A percentile compares a stretch with the other conserved stretches of the same genome.
phyloP scores from a whole-genome alignment of 2,329 filamentous ascomycete genomes.

The Fusarium sp. region DNA sequence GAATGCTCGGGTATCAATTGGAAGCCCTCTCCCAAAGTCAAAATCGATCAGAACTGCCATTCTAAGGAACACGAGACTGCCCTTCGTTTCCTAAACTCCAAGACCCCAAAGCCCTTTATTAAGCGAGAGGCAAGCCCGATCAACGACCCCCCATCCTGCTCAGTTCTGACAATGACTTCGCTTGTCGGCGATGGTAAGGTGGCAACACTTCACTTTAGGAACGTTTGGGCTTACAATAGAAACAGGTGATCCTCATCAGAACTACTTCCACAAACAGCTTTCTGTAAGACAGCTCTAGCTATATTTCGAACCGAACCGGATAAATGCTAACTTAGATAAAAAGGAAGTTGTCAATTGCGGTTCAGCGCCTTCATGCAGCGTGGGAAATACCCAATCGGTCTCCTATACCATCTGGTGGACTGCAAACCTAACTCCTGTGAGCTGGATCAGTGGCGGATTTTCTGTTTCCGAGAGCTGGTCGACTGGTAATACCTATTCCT shows the following conservation, averaged over 20 bases:
- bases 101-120: neutral
- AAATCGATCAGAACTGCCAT: slow-evolving; percentile 2
- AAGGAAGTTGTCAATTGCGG: neutral
- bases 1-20: neutral
- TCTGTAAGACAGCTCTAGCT: neutral
- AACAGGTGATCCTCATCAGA: neutral
- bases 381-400: neutral
- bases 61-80: neutral
- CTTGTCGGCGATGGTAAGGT: neutral
- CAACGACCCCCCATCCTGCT: neutral
- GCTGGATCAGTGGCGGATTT: slow-evolving; percentile 1
- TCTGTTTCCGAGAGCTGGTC: slow-evolving; percentile 2
- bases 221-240: neutral
- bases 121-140: neutral
- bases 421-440: neutral
- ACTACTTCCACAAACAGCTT: slow-evolving; percentile 13
- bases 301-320: neutral
- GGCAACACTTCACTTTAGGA: rapidly evolving
- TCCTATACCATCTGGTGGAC: neutral
- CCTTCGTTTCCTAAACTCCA: neutral
- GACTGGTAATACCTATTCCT: slow-evolving; percentile 1
- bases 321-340: neutral
- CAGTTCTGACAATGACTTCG: neutral
- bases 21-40: neutral
- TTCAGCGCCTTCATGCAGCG: neutral